Base-by-base conservation (phyloP, 2,329 filamentous ascomycete genomes). In the Sordariomycetes sp. region DNA sequence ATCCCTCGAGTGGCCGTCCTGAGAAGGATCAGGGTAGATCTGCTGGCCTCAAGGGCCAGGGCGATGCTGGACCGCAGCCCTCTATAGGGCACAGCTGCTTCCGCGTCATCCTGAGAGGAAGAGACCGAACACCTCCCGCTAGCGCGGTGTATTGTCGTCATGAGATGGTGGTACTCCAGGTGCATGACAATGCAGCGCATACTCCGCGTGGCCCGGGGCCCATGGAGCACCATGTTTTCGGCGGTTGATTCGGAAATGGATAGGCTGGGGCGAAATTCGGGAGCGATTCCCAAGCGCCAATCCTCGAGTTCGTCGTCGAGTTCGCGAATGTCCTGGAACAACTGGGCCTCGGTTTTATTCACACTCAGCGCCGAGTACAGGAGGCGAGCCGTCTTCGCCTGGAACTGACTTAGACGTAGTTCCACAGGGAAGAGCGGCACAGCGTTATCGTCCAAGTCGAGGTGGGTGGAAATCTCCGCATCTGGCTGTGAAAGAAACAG, bases 221-320 rank as follows among this genome's bases (percentile, higher is more conserved):
- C 43, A 63, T n/a, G n/a, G n/a, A n/a, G n/a, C n/a, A n/a, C n/a
- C n/a, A 40, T 40, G 37, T 40, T 40, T 11, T 4, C 3, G 0
- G 69, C 69, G 18, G 59, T 59, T 7, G 62, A 61, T 6, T 63
- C 63, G 1, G 61, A 28, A 8, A 77, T 72, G 0, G 77, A 76
- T 10, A 83, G 65, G 0, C 70, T 72, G 0, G 80, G 81, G 2
- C 79, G 70, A 58, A 71, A 76, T 7, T 70, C 62, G 0, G 64
- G 62, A 0, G 77, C 76, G 0, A 83, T 64, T 0, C 79, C 78
- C 1, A 74, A 62, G 1, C 81, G 72, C 81, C 81, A 84, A 14
- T 65, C 65, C 53, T 84, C 81, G 0, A 84, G 68, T 34, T 82
- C 78, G 24, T 80, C 76, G 59, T 84, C 81, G 0, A 84, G 68